Evolutionary conservation across 306 rosid species (phyloP), one percentile per base, ranked within the genome.

Genomic region (Cucurbita argyrosperma): DNA sequence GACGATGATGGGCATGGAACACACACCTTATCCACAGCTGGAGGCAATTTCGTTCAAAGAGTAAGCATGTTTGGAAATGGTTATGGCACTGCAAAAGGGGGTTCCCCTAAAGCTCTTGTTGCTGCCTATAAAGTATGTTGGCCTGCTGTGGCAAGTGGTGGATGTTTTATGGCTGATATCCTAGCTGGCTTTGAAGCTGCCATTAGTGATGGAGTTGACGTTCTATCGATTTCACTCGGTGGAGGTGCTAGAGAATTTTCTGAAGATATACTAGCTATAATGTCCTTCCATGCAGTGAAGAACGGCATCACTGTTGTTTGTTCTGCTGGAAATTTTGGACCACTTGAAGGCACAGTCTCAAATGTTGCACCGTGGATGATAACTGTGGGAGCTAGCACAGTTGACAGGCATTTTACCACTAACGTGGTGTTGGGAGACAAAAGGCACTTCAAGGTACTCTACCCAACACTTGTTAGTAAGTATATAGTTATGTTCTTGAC

Each of bases 1-100:
- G 56, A 67, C 7, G 6, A 67, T 0, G 4, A 13, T 6, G 72
- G 56, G 6, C 72, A 67, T 46, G 56, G 72, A 1, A 5, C 72
- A 1, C 99, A 94, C 43, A 94, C 99, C 39, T 77, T 94, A 56
- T 94, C 98, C 16, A 94, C 98, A 0, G 97, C 96, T 0, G 96
- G 88, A 0, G 98, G 97, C 10, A 94, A 39, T 83, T 83, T 82
- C 54, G 89, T 88, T 8, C 1, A 21, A 0, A 77, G 83, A 7
- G 88, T 77, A 0, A 84, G 38, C 70, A 82, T 88, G 5, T 79
- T 83, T 5, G 92, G 96, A 9, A 14, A 60, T 61, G 96, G 96
- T 3, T 82, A 76, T 37, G 99, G 99, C 46, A 89, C 91, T 1
- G 96, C 96, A 0, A 88, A 84, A 1, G 99, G 99, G 5, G 99